Percentiles rank a stretch among this genome's conserved stretches.
These are phyloP conservation scores for Colletotrichum falcatum DNA, from an alignment of 2,329 filamentous ascomycete species.

Conservation along the genomic window DNA sequence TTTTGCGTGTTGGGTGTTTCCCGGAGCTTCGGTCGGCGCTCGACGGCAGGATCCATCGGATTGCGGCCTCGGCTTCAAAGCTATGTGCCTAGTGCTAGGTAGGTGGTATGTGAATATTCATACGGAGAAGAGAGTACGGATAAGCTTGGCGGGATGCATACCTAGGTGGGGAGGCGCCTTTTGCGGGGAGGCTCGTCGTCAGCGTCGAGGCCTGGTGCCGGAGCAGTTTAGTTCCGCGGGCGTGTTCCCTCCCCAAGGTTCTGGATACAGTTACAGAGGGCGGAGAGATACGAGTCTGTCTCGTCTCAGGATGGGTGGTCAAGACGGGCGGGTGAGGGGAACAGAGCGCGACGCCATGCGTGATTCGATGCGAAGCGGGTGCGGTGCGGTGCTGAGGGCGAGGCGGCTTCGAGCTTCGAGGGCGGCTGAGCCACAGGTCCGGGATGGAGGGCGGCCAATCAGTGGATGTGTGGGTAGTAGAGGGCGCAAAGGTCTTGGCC, in stretches of 20 bases:
- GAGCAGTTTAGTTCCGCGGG: slow-evolving; percentile 32
- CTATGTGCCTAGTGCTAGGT: too few species aligned
- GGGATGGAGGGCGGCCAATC: slow-evolving; percentile 22
- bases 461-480: too few species aligned
- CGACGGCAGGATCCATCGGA: neutral
- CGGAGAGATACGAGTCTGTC: slow-evolving; percentile 10
- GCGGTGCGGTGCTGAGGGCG: slow-evolving; percentile 26
- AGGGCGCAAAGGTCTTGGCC: slow-evolving; percentile 8
- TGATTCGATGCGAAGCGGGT: neutral
- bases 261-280: slow-evolving; percentile 34
- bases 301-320: slow-evolving; percentile 17
- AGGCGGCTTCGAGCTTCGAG: slow-evolving; percentile 32
- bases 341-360: slow-evolving; percentile 30
- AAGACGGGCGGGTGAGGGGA: slow-evolving; percentile 17
- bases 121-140: too few species aligned
- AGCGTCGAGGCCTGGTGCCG: slow-evolving; percentile 33
- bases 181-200: slow-evolving; percentile 25
- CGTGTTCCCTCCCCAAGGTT: slow-evolving; percentile 39
- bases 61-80: too few species aligned
- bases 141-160: neutral
- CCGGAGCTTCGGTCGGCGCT: neutral
- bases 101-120: too few species aligned
- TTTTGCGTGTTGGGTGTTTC: neutral
- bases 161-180: neutral
- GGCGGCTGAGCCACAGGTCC: slow-evolving; percentile 38